Conservation (phyloP, 192 early-diverging fungal species). For the Gigaspora rosea region DNA sequence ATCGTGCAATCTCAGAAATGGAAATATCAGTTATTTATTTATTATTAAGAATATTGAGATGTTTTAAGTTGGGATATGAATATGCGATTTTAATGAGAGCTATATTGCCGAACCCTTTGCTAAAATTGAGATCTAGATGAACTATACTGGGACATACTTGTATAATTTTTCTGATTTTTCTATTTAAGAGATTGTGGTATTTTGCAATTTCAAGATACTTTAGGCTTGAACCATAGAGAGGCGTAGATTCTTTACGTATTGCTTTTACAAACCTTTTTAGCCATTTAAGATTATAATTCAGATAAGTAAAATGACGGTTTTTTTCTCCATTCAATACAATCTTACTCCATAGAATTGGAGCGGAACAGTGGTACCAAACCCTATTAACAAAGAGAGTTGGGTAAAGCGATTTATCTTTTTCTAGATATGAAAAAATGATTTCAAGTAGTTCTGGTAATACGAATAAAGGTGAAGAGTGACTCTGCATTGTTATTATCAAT, state of each 20-base stretch:
- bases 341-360: conserved; percentile 15
- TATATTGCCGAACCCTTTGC: not conserved
- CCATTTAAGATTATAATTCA: conserved; percentile 20
- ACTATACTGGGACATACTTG: conserved; percentile 6
- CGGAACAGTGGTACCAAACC: conserved; percentile 4
- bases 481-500: conserved; percentile 9
- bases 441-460: conserved; percentile 11
- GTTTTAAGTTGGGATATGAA: conserved; percentile 17
- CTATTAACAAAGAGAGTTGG: conserved; percentile 11
- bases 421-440: conserved; percentile 19
- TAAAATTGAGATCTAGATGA: conserved; percentile 20
- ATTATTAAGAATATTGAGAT: conserved; percentile 18
- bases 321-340: conserved; percentile 13
- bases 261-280: conserved; percentile 13
- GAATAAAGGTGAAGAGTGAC: not conserved
- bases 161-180: conserved; percentile 19
- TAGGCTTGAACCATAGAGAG: conserved; percentile 3
- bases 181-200: conserved; percentile 11
- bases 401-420: conserved; percentile 12
- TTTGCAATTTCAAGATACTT: conserved; percentile 18
- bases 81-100: conserved; percentile 4
- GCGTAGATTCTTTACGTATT: conserved; percentile 5
- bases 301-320: conserved; percentile 7
- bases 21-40: conserved; percentile 8
- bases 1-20: no score